Percentiles rank a stretch among this genome's conserved stretches.
Evolutionary conservation across 2,329 filamentous ascomycete species (phyloP).

Genomic region (Grosmannia clavigera): DNA sequence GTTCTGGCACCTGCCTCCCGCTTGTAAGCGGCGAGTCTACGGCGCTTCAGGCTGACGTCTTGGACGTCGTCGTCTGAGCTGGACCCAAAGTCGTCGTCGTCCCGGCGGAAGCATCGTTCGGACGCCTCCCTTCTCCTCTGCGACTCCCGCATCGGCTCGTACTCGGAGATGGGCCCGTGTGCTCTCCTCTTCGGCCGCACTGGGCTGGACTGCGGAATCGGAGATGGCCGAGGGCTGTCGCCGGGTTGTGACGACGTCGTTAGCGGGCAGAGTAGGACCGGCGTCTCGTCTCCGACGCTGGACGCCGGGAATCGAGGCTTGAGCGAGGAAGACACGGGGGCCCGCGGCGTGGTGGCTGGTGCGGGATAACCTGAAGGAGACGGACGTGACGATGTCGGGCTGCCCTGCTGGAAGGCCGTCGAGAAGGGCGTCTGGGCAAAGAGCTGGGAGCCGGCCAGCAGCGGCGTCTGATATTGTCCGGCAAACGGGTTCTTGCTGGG

Average conservation of each 20-base stretch:
- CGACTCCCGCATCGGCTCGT: slow-evolving; percentile 33
- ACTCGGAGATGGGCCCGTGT: slow-evolving; percentile 25
- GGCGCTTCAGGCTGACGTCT: slow-evolving; percentile 24
- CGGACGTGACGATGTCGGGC: slow-evolving; percentile 45
- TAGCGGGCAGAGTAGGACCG: not conserved
- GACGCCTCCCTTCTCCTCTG: slow-evolving; percentile 24
- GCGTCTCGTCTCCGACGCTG: slow-evolving; percentile 1
- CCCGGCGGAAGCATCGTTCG: slow-evolving; percentile 3
- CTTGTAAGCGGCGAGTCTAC: slow-evolving; percentile 24
- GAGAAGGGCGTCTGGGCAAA: slow-evolving; percentile 44
- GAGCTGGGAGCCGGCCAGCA: slow-evolving; percentile 34
- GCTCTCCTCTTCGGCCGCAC: not conserved
- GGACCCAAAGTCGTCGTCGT: slow-evolving; percentile 2
- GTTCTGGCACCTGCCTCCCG: slow-evolving; percentile 27
- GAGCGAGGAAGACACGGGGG: slow-evolving; percentile 32
- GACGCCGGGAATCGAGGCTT: slow-evolving; percentile 25
- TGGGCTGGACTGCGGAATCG: slow-evolving; percentile 2
- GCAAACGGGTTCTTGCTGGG: slow-evolving; percentile 35
- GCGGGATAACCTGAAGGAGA: slow-evolving; percentile 34
- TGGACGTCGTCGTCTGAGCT: slow-evolving; percentile 17
- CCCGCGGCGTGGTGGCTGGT: slow-evolving; percentile 33
- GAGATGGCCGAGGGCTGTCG: not conserved
- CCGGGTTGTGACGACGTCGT: slow-evolving; percentile 5
- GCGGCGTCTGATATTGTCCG: slow-evolving; percentile 20
- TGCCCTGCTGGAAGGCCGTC: slow-evolving; percentile 34